Evolutionary conservation across 1,139 yeast genomes (phyloP).

Genomic region (Candida labiduridarum): DNA sequence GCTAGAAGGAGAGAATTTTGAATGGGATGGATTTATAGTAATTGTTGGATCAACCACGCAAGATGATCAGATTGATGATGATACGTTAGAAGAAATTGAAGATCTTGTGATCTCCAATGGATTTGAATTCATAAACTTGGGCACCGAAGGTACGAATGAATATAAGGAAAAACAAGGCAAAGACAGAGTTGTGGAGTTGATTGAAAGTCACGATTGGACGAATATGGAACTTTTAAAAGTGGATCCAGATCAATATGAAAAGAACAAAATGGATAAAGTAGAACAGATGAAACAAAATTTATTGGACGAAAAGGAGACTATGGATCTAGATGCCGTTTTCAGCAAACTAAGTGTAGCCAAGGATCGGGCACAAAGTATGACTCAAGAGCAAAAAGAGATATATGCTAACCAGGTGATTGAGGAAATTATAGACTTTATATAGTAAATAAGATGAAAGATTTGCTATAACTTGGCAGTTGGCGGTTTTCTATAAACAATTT

Average conservation of each 20-base stretch:
- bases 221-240: slow-evolving; percentile 19
- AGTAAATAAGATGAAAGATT: slow-evolving; percentile 4
- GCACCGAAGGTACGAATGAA: slow-evolving; percentile 27
- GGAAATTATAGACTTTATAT: slow-evolving; percentile 42
- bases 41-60: slow-evolving; percentile 24
- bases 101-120: slow-evolving; percentile 33
- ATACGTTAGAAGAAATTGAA: slow-evolving; percentile 26
- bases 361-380: slow-evolving; percentile 26
- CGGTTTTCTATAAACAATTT: slow-evolving; percentile 29
- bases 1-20: slow-evolving; percentile 15
- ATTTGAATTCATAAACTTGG: slow-evolving; percentile 32
- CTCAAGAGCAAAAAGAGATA: slow-evolving; percentile 27
- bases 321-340: slow-evolving; percentile 32
- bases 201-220: slow-evolving; percentile 46
- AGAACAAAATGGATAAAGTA: slow-evolving; percentile 24
- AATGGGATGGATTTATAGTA: slow-evolving; percentile 28
- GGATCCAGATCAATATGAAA: slow-evolving; percentile 17
- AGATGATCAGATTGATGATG: slow-evolving; percentile 5
- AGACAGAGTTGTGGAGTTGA: slow-evolving; percentile 36
- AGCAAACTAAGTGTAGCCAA: slow-evolving; percentile 34
- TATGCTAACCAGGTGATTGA: slow-evolving; percentile 38
- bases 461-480: slow-evolving; percentile 17
- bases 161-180: slow-evolving; percentile 29
- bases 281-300: slow-evolving; percentile 32
- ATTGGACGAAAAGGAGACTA: slow-evolving; percentile 16